These are phyloP conservation scores for Intubia oerlemansii DNA, from an alignment of 2,329 filamentous ascomycete genomes.

Conservation along the genomic window DNA sequence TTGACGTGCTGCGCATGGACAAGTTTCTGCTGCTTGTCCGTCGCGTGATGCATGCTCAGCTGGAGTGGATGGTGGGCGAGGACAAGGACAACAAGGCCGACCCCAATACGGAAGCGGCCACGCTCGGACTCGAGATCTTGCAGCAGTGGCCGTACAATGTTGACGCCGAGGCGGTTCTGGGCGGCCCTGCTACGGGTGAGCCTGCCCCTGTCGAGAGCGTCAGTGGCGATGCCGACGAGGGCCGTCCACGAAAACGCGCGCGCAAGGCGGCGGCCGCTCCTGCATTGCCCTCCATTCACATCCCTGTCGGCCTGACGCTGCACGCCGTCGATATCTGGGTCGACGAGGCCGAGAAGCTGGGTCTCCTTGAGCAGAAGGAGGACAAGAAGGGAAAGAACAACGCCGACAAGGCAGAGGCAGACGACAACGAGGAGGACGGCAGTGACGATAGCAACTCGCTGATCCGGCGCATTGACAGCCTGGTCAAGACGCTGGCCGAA, in stretches of 20 bases:
- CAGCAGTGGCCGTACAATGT: slow-evolving; percentile 18
- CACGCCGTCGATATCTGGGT: slow-evolving; percentile 83
- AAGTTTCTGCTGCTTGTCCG: slow-evolving; percentile 81
- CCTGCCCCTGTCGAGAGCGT: slow-evolving; percentile 18
- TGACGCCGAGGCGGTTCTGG: slow-evolving; percentile 11
- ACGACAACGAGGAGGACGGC: background rate
- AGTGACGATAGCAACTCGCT: slow-evolving; percentile 18
- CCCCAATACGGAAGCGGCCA: slow-evolving; percentile 1
- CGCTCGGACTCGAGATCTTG: slow-evolving; percentile 20
- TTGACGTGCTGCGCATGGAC: slow-evolving; percentile 64
- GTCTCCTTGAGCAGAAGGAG: slow-evolving; percentile 7
- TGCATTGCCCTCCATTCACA: slow-evolving; percentile 11
- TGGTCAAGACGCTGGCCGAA: slow-evolving; percentile 33
- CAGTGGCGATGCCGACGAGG: slow-evolving; percentile 8
- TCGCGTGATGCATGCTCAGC: slow-evolving; percentile 52
- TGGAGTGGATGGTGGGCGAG: slow-evolving; percentile 23
- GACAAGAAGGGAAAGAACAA: too few relatives aligned
- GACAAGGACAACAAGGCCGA: slow-evolving; percentile 6
- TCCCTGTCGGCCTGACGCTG: slow-evolving; percentile 67
- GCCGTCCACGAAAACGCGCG: slow-evolving; percentile 9
- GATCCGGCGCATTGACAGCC: slow-evolving; percentile 26
- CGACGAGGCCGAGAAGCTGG: slow-evolving; percentile 25
- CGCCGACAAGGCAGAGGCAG: too few relatives aligned
- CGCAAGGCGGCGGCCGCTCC: slow-evolving; percentile 8
- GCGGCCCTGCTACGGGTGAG: slow-evolving; percentile 9